A percentile compares a stretch with the other conserved stretches of the same genome.
phyloP scores from a whole-genome alignment of 495 filamentous ascomycete genomes.

The Aspergillus steynii region DNA sequence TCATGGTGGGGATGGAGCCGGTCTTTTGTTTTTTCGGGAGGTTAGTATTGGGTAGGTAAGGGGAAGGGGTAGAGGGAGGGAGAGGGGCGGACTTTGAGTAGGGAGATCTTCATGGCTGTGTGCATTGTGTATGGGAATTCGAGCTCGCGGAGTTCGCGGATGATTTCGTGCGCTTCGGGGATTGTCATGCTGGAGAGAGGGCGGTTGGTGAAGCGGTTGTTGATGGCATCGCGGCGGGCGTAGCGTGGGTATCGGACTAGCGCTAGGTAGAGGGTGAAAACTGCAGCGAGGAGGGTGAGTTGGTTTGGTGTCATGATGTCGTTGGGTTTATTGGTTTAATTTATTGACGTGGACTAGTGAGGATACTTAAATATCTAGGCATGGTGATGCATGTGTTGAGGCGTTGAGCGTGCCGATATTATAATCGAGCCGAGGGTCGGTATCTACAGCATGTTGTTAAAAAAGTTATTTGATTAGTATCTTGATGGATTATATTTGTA shows the following conservation, averaged over 20 bases:
- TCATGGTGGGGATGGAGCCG: slow-evolving; percentile 39
- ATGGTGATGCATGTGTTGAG: not conserved
- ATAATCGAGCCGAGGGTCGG: not conserved
- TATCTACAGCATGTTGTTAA: not conserved
- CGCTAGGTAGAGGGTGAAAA: slow-evolving; percentile 1
- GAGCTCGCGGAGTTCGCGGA: slow-evolving; percentile 23
- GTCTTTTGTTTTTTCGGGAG: slow-evolving; percentile 20
- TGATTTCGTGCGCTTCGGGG: slow-evolving; percentile 27
- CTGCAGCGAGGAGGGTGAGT: not conserved
- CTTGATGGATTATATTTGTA: not conserved
- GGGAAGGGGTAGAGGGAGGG: not conserved
- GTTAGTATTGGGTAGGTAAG: not conserved
- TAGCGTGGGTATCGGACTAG: not conserved
- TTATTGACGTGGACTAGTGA: not conserved
- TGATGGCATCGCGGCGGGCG: slow-evolving; percentile 4
- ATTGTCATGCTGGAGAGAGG: slow-evolving; percentile 23
- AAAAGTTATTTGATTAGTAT: not conserved
- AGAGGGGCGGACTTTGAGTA: slow-evolving; percentile 19
- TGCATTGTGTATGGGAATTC: slow-evolving; percentile 28
- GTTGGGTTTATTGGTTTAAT: not conserved
- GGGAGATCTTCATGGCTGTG: slow-evolving; percentile 16
- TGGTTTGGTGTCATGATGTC: not conserved
- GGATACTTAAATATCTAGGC: not conserved
- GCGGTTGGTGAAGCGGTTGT: slow-evolving; percentile 4
- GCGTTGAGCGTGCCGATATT: not conserved